Evolutionary conservation across 2,329 filamentous ascomycete genomes (phyloP).

Genomic region (Huntiella bhutanensis): DNA sequence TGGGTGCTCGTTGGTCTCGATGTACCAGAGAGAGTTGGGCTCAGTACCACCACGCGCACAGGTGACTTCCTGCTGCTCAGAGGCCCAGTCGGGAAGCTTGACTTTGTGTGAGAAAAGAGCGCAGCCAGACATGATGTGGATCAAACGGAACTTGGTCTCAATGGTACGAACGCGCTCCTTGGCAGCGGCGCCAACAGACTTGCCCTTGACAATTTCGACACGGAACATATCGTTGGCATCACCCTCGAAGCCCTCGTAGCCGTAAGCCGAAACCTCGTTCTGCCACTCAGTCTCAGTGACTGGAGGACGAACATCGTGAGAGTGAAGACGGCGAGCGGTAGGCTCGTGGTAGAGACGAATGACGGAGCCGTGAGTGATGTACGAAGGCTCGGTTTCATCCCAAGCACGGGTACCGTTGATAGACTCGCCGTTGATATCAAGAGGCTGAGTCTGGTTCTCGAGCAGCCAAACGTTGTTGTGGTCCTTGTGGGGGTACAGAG

Average conservation of each 20-base stretch:
- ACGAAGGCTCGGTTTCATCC: constrained; percentile 49
- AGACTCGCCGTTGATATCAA: constrained; percentile 53
- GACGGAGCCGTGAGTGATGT: constrained; percentile 61
- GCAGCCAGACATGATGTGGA: constrained; percentile 94
- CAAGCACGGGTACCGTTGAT: constrained; percentile 71
- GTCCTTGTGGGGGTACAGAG: constrained; percentile 95
- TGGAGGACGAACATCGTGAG: constrained; percentile 78
- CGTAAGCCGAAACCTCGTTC: constrained; percentile 90
- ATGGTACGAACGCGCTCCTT: constrained; percentile 83
- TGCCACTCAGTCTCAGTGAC: constrained; percentile 85
- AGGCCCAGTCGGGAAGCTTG: constrained; percentile 95
- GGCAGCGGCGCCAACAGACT: constrained; percentile 60
- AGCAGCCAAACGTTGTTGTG: constrained; percentile 91
- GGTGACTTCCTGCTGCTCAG: constrained; percentile 97
- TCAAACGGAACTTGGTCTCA: constrained; percentile 85
- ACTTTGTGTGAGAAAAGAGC: constrained; percentile 96
- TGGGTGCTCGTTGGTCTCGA: constrained; percentile 80
- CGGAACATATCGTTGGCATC: constrained; percentile 95
- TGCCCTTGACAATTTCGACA: constrained; percentile 79
- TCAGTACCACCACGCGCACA: constrained; percentile 80
- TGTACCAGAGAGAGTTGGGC: constrained; percentile 93
- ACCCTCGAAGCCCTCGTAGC: constrained; percentile 88
- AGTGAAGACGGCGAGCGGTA: constrained; percentile 81
- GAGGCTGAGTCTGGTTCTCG: constrained; percentile 89
- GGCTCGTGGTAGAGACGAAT: constrained; percentile 67